These are phyloP conservation scores for Solanum hybrid DNA, from an alignment of 305 asterid genomes.

Conservation along the genomic window DNA sequence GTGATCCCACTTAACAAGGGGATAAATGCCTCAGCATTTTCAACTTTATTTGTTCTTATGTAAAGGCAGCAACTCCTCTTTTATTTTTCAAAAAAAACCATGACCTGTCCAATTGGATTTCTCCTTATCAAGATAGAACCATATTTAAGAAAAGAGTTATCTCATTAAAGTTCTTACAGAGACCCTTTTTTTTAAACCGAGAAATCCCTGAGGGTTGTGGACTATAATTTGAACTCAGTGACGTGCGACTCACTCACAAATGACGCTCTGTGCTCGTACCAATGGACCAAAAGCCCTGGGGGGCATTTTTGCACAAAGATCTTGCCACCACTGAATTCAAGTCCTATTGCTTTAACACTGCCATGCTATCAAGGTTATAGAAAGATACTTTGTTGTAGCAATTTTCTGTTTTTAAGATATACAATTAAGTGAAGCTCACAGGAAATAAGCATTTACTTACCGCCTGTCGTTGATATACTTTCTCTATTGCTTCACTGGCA, in stretches of 20 bases:
- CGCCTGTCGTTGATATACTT: slow-evolving; percentile 63
- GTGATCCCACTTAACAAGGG: neutral
- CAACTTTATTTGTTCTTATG: neutral
- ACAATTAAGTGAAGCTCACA: neutral
- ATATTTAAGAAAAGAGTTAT: neutral
- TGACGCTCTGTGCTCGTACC: neutral
- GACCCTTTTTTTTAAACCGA: neutral
- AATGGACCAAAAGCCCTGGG: neutral
- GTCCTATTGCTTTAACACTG: neutral
- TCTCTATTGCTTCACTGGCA: slow-evolving; percentile 93
- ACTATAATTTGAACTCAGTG: neutral
- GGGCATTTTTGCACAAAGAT: neutral
- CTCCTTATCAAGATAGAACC: neutral
- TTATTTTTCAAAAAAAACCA: neutral
- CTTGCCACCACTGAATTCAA: neutral
- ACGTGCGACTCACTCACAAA: neutral
- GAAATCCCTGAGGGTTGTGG: neutral
- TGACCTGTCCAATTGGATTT: neutral
- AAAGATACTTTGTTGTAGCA: neutral
- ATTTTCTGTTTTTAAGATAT: neutral
- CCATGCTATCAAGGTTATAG: neutral
- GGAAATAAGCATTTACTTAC: slow-evolving; percentile 28
- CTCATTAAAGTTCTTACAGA: neutral
- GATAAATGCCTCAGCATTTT: neutral
- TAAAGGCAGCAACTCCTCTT: neutral